A percentile compares a stretch with the other conserved stretches of the same genome.
Conservation (phyloP, 208 protist genomes). For the Leishmania mexicana region DNA sequence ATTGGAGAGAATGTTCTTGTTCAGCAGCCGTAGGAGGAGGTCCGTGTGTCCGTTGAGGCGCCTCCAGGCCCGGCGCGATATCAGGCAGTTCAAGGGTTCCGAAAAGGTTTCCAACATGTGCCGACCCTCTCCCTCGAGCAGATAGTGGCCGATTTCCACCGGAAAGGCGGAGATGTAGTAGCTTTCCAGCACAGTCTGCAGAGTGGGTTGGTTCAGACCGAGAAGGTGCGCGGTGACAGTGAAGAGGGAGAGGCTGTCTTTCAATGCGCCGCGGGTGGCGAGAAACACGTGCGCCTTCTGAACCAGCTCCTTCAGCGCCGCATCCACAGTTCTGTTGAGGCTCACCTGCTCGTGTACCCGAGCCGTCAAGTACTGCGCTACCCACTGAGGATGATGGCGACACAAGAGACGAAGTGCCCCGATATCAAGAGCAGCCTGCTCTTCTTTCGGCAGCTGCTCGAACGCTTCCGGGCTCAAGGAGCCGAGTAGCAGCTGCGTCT, state of each 20-base stretch:
- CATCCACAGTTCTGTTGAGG: neutral
- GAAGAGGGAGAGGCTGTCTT: constrained; percentile 14
- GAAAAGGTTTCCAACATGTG: neutral
- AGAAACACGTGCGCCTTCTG: constrained; percentile 10
- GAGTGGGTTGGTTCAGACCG: neutral
- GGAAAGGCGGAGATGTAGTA: constrained; percentile 20
- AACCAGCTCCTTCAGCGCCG: constrained; percentile 4
- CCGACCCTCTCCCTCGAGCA: constrained; percentile 16
- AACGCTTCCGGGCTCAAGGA: neutral
- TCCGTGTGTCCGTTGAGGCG: neutral
- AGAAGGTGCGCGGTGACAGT: constrained; percentile 14
- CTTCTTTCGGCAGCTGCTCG: constrained; percentile 14
- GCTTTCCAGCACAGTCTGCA: neutral
- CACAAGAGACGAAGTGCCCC: constrained; percentile 10
- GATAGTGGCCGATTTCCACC: constrained; percentile 15
- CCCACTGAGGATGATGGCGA: constrained; percentile 8
- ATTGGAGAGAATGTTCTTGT: neutral
- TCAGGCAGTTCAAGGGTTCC: neutral
- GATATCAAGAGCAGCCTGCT: constrained; percentile 5
- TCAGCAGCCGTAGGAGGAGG: constrained; percentile 17
- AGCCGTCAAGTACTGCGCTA: constrained; percentile 1
- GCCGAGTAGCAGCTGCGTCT: constrained; percentile 18
- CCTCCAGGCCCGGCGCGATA: constrained; percentile 2
- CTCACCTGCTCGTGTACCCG: neutral
- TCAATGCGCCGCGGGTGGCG: neutral